These are phyloP conservation scores for Thalassiosira exigua DNA, from an alignment of 352 stramenopile species.

Conservation along the genomic window DNA sequence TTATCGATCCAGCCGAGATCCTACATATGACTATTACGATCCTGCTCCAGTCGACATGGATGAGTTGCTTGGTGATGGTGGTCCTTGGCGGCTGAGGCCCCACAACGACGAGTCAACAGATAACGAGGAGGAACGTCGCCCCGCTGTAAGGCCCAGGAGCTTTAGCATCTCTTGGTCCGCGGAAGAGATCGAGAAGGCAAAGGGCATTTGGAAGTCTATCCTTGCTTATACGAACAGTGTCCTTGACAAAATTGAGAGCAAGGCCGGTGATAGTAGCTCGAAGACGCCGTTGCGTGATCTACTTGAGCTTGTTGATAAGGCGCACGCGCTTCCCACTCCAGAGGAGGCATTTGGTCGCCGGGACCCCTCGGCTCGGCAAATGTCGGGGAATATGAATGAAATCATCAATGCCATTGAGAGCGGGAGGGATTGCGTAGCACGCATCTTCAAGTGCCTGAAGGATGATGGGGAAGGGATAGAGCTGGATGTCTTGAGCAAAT, in stretches of 20 bases:
- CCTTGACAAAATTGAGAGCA: slow-evolving; percentile 39
- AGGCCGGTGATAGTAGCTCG: slow-evolving; percentile 16
- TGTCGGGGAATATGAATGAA: slow-evolving; percentile 67
- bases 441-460: slow-evolving; percentile 64
- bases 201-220: slow-evolving; percentile 63
- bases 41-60: slow-evolving; percentile 26
- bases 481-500: slow-evolving; percentile 61
- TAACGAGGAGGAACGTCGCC: slow-evolving; percentile 8
- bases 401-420: slow-evolving; percentile 69
- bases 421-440: slow-evolving; percentile 60
- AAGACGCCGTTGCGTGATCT: slow-evolving; percentile 49
- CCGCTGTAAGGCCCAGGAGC: slow-evolving; percentile 23
- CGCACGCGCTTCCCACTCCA: slow-evolving; percentile 60
- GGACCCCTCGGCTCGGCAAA: slow-evolving; percentile 61
- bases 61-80: slow-evolving; percentile 25
- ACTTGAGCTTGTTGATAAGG: slow-evolving; percentile 55
- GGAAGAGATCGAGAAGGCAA: slow-evolving; percentile 62
- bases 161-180: slow-evolving; percentile 47
- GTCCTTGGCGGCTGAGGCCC: slow-evolving; percentile 45
- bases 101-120: slow-evolving; percentile 13
- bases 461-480: slow-evolving; percentile 71
- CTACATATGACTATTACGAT: slow-evolving; percentile 58
- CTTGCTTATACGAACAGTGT: slow-evolving; percentile 47
- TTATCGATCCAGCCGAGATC: slow-evolving; percentile 39
- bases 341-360: slow-evolving; percentile 66